Base-by-base conservation (phyloP, 192 early-diverging fungal genomes). In the Coemansia sp. region DNA sequence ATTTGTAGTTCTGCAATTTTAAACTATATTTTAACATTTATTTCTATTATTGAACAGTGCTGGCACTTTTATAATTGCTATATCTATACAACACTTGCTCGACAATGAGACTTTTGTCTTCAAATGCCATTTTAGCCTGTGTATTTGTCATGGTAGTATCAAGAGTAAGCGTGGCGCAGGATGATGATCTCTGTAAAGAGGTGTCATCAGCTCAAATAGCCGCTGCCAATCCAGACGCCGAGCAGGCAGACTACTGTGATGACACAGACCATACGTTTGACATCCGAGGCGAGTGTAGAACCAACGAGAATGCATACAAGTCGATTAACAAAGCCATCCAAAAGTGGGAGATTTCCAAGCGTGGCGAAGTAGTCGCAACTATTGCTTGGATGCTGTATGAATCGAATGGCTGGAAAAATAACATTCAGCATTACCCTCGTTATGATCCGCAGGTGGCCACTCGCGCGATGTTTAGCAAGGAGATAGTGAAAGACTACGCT, bases 331-430 rank as follows among this genome's bases (percentile, higher is more conserved):
- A 63, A 9, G 79, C 58, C n/a, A 59, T 81, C 9, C 32, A 52
- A 21, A 69, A 65, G 40, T 81, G 66, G 49, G 49, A 39, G 0
- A 54, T 81, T 4, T 63, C 67, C 1, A 38, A 56, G n/a, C 67
- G 74, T 13, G 67, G 70, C 9, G 67, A 81, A 45, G 66, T 68
- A n/a, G 79, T 76, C 4, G 79, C 74, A 11, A 65, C 62, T 5
- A 37, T 81, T 5, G 63, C 74, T 4, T 63, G 58, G 59, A 72
- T 74, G 73, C 38, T 70, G 13, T 69, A 57, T 32, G 75, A 76
- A 56, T 73, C 79, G 0, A 67, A 48, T 18, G 64, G 62, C 0
- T 81, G 73, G 74, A 65, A 45, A 23, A 71, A 70, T 56, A 76
- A 76, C 67, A 67, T 70, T 49, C 72, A 81, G 47, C 69, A 68